These are phyloP conservation scores for Alnus glutinosa DNA, from an alignment of 306 rosid genomes.

Conservation along the genomic window DNA sequence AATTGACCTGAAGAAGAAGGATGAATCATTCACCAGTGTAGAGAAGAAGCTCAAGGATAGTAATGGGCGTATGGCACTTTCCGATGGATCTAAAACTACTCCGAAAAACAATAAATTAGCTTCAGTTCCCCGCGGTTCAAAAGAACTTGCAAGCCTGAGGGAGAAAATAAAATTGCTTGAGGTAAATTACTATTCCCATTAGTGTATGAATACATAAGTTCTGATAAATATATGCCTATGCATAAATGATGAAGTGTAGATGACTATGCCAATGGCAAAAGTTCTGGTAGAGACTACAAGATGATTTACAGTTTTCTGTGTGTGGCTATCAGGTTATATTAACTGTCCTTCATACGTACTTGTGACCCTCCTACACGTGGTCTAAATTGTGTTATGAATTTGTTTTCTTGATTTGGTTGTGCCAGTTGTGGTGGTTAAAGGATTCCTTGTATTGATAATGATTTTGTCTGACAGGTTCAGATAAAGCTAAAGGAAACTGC, in stretches of 20 bases:
- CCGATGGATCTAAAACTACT: slow-evolving; percentile 46
- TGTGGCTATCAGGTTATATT: not conserved
- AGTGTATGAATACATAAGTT: slow-evolving; percentile 9
- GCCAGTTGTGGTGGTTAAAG: slow-evolving; percentile 4
- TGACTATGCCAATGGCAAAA: not conserved
- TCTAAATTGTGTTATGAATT: not conserved
- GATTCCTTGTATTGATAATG: slow-evolving; percentile 12
- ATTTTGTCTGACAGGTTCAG: slow-evolving; percentile 51
- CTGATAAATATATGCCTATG: slow-evolving; percentile 5
- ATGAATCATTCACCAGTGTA: slow-evolving; percentile 42
- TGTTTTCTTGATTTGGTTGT: slow-evolving; percentile 5
- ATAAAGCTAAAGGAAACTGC: slow-evolving; percentile 65
- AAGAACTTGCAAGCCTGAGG: slow-evolving; percentile 65
- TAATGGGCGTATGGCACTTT: slow-evolving; percentile 39
- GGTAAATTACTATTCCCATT: slow-evolving; percentile 50
- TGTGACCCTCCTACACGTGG: not conserved
- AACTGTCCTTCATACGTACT: not conserved
- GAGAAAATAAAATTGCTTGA: slow-evolving; percentile 77
- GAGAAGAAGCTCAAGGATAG: slow-evolving; percentile 69
- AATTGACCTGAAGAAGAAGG: slow-evolving; percentile 70
- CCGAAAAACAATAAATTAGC: slow-evolving; percentile 44
- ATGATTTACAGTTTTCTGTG: not conserved
- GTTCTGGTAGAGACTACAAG: slow-evolving; percentile 4
- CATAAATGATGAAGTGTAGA: not conserved
- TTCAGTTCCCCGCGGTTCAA: slow-evolving; percentile 45